phyloP scores from a whole-genome alignment of 352 stramenopile species.

The Globisporangium spinosum region DNA sequence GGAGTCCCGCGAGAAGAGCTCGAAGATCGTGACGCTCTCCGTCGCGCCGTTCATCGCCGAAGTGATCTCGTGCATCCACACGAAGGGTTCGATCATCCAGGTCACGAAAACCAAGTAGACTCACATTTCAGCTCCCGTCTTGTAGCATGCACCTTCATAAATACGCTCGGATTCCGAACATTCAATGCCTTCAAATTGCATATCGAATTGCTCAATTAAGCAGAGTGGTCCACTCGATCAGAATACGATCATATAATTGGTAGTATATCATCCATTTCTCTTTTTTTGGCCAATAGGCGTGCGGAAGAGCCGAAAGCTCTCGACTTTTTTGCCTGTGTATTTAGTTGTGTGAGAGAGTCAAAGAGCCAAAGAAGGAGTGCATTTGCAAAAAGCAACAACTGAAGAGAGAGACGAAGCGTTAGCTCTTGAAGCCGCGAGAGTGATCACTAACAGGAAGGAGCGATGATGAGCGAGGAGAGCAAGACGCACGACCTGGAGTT shows the following conservation, averaged over 20 bases:
- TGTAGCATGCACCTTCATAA: not conserved
- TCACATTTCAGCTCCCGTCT: not conserved
- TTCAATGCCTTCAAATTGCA: not conserved
- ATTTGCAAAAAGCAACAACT: not conserved
- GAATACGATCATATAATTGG: conserved; percentile 8
- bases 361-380: not conserved
- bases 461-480: conserved; percentile 63
- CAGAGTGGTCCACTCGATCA: not conserved
- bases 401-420: not conserved
- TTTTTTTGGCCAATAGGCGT: conserved; percentile 16
- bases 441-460: not conserved
- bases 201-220: not conserved
- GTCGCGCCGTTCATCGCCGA: conserved; percentile 86
- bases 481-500: conserved; percentile 75
- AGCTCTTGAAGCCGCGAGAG: not conserved
- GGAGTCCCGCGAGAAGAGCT: conserved; percentile 27
- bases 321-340: not conserved
- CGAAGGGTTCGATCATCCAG: conserved; percentile 83
- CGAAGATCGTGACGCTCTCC: conserved; percentile 84
- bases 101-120: conserved; percentile 74
- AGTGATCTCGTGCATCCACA: conserved; percentile 88
- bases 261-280: not conserved
- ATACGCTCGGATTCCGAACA: not conserved
- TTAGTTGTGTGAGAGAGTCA: not conserved
- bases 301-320: conserved; percentile 2